Percentiles rank a stretch among this genome's conserved stretches.
Evolutionary conservation across 306 rosid species (phyloP).

Genomic region (Vigna trinervia): DNA sequence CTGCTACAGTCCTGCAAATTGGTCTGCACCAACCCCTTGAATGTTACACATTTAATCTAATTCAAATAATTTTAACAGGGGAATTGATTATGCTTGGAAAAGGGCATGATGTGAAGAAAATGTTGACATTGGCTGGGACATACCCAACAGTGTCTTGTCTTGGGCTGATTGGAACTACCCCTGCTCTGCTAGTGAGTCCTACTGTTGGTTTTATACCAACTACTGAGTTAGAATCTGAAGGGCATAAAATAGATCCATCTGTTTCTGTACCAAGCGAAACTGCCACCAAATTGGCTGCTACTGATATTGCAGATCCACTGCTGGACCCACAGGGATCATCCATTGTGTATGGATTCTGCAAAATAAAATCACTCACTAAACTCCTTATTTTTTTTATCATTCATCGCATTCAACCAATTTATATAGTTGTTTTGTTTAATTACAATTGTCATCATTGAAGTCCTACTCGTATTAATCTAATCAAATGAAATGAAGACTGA

Average conservation of each 20-base stretch:
- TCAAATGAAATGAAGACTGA: no score
- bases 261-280: conserved; percentile 67
- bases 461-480: no score
- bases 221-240: conserved; percentile 52
- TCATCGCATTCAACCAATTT: no score
- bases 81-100: background rate
- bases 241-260: conserved; percentile 67
- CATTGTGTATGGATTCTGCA: conserved; percentile 60
- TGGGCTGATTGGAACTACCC: conserved; percentile 67
- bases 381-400: no score
- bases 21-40: conserved; percentile 49
- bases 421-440: no score
- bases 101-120: no score
- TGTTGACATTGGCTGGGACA: background rate
- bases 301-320: conserved; percentile 71
- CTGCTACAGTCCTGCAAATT: conserved; percentile 70
- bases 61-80: background rate
- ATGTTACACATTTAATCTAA: conserved; percentile 16
- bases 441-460: no score
- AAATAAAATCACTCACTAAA: background rate
- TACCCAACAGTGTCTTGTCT: conserved; percentile 79
- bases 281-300: conserved; percentile 67
- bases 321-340: conserved; percentile 66
- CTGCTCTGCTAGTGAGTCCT: conserved; percentile 80
- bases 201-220: conserved; percentile 74